A percentile compares a stretch with the other conserved stretches of the same genome.
These are phyloP conservation scores for Aspergillus spinulosporus DNA, from an alignment of 2,329 filamentous ascomycete genomes.

Conservation along the genomic window DNA sequence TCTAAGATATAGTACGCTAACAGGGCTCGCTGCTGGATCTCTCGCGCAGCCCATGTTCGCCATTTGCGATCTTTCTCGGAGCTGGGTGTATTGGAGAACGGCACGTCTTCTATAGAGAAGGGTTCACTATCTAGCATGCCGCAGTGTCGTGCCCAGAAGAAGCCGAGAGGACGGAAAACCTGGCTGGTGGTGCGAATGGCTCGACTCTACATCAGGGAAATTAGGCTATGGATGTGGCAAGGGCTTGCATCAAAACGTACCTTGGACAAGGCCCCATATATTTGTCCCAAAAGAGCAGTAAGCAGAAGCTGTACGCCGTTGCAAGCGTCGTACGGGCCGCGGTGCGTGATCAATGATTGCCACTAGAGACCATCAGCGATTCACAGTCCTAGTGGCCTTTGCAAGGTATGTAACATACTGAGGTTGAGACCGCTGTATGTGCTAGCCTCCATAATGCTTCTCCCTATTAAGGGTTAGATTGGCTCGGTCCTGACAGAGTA, in stretches of 20 bases:
- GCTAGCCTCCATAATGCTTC: slow-evolving; percentile 49
- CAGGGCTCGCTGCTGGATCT: slow-evolving; percentile 23
- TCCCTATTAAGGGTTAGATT: slow-evolving; percentile 27
- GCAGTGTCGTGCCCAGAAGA: slow-evolving; percentile 24
- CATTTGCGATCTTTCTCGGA: slow-evolving; percentile 12
- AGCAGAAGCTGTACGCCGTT: slow-evolving; percentile 48
- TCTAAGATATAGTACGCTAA: slow-evolving; percentile 24
- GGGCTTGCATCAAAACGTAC: slow-evolving; percentile 14
- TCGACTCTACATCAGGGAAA: slow-evolving; percentile 6
- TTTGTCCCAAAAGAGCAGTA: slow-evolving; percentile 45
- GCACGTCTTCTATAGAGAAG: slow-evolving; percentile 6
- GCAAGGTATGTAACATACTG: slow-evolving; percentile 24
- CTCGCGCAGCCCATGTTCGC: slow-evolving; percentile 21
- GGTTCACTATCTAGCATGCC: slow-evolving; percentile 19
- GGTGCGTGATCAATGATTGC: slow-evolving; percentile 47
- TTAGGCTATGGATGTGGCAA: not conserved
- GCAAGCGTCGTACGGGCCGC: slow-evolving; percentile 45
- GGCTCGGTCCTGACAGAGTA: not conserved
- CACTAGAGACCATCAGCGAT: slow-evolving; percentile 29
- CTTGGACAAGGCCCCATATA: slow-evolving; percentile 47
- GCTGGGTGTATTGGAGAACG: too few species aligned
- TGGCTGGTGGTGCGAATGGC: slow-evolving; percentile 21
- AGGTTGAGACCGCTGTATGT: slow-evolving; percentile 49
- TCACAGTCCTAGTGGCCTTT: not conserved
- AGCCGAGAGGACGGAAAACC: slow-evolving; percentile 23